A percentile compares a stretch with the other conserved stretches of the same genome.
Conservation (phyloP, 805 yeast genomes). For the Ogataea trehalophila region DNA sequence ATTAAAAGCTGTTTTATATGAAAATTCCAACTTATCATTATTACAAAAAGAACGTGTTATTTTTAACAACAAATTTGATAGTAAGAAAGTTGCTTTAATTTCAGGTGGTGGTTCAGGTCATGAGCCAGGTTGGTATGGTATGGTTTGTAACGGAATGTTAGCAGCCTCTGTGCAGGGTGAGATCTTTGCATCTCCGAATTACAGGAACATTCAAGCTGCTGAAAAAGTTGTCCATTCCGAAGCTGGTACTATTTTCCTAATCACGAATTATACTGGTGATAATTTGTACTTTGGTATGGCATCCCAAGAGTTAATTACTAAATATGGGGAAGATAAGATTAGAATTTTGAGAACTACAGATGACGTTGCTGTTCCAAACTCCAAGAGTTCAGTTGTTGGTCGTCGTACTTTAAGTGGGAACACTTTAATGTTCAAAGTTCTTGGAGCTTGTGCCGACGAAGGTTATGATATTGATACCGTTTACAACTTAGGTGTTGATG, state of each 20-base stretch:
- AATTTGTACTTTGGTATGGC: constrained; percentile 38
- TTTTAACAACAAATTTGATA: constrained; percentile 29
- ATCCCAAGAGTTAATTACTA: constrained; percentile 31
- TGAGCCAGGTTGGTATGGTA: constrained; percentile 39
- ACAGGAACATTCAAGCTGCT: constrained; percentile 34
- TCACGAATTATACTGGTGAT: constrained; percentile 38
- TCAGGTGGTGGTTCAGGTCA: constrained; percentile 42
- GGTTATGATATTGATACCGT: constrained; percentile 25
- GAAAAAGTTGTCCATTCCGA: constrained; percentile 33
- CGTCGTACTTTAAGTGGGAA: constrained; percentile 35
- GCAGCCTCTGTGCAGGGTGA: constrained; percentile 38
- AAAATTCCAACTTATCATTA: constrained; percentile 33
- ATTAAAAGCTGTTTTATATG: constrained; percentile 34
- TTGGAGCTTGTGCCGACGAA: constrained; percentile 30
- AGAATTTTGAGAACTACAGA: constrained; percentile 29
- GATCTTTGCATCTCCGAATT: constrained; percentile 38
- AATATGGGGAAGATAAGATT: constrained; percentile 29
- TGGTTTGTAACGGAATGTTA: constrained; percentile 36
- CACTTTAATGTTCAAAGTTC: constrained; percentile 28
- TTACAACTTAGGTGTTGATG: constrained; percentile 25
- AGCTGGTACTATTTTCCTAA: constrained; percentile 31
- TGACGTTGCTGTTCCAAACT: constrained; percentile 33
- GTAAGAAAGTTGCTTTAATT: constrained; percentile 28
- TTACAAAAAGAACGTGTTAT: constrained; percentile 36
- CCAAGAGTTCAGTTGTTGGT: constrained; percentile 31